phyloP scores from a whole-genome alignment of 2,329 filamentous ascomycete species.

The Pseudogymnoascus sp. region DNA sequence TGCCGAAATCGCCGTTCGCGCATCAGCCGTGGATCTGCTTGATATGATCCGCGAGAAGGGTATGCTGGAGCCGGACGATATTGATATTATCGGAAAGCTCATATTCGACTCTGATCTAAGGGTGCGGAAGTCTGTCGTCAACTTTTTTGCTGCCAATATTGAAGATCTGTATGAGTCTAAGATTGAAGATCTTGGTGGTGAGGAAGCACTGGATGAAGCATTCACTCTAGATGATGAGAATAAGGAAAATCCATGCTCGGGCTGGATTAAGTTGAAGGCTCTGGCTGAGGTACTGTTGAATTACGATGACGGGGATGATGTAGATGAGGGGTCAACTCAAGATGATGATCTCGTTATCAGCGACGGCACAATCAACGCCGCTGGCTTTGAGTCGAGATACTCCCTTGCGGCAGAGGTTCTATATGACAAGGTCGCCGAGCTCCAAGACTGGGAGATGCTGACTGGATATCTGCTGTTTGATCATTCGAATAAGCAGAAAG shows the following conservation, averaged over 20 bases:
- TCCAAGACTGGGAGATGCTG: conserved; percentile 80
- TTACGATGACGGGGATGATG: conserved; percentile 66
- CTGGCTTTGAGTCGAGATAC: conserved; percentile 69
- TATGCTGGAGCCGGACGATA: conserved; percentile 82
- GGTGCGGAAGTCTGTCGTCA: conserved; percentile 79
- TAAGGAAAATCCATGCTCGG: conserved; percentile 64
- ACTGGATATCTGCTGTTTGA: conserved; percentile 89
- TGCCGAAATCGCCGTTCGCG: conserved; percentile 70
- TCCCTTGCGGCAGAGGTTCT: conserved; percentile 78
- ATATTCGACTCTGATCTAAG: conserved; percentile 81
- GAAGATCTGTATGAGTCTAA: conserved; percentile 71
- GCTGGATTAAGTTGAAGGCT: conserved; percentile 90
- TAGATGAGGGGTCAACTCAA: conserved; percentile 40
- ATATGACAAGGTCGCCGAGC: conserved; percentile 71
- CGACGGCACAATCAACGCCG: conserved; percentile 42
- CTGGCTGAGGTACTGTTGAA: conserved; percentile 73
- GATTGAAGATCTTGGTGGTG: conserved; percentile 75
- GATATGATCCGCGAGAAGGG: conserved; percentile 76
- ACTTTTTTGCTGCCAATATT: conserved; percentile 84
- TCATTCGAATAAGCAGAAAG: conserved; percentile 60
- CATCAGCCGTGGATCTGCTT: conserved; percentile 71
- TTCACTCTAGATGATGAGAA: conserved; percentile 65
- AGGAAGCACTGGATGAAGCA: conserved; percentile 66
- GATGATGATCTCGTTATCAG: conserved; percentile 43
- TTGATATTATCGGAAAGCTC: conserved; percentile 78